Percentiles rank a stretch among this genome's conserved stretches.
Conservation (phyloP, 2,329 filamentous ascomycete genomes). For the Didymella glomerata region DNA sequence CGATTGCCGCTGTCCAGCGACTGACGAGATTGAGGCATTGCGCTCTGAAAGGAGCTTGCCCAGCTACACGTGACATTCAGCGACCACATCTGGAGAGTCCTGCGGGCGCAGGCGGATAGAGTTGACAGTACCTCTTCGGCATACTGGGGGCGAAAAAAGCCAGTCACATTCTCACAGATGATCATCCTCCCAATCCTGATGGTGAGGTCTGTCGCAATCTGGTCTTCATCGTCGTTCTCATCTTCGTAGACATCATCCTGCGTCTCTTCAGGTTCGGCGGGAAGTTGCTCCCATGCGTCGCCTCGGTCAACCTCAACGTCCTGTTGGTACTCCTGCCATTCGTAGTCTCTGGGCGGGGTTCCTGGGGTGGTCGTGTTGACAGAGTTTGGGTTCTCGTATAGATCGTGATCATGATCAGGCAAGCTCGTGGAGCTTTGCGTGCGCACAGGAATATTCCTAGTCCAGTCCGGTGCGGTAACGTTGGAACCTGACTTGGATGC, state of each 20-base stretch:
- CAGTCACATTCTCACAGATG: constrained; percentile 52
- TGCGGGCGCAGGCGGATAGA: constrained; percentile 25
- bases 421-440: constrained; percentile 38
- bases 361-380: constrained; percentile 48
- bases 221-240: constrained; percentile 51
- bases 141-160: constrained; percentile 51
- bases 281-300: constrained; percentile 49
- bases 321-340: constrained; percentile 53
- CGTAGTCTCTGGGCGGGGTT: constrained; percentile 50
- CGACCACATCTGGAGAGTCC: constrained; percentile 21
- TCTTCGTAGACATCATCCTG: constrained; percentile 51
- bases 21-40: constrained; percentile 42
- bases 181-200: constrained; percentile 52
- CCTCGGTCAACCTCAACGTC: constrained; percentile 48
- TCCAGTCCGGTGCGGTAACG: constrained; percentile 45
- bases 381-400: constrained; percentile 39
- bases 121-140: constrained; percentile 50
- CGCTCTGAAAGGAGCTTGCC: constrained; percentile 51
- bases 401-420: constrained; percentile 38
- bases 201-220: constrained; percentile 50
- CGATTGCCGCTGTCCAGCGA: constrained; percentile 47
- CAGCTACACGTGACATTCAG: constrained; percentile 45
- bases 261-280: constrained; percentile 49
- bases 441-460: constrained; percentile 48
- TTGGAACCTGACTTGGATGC: constrained; percentile 40